Conservation (phyloP, 345 rosid species). For the Euphorbia peplus region DNA sequence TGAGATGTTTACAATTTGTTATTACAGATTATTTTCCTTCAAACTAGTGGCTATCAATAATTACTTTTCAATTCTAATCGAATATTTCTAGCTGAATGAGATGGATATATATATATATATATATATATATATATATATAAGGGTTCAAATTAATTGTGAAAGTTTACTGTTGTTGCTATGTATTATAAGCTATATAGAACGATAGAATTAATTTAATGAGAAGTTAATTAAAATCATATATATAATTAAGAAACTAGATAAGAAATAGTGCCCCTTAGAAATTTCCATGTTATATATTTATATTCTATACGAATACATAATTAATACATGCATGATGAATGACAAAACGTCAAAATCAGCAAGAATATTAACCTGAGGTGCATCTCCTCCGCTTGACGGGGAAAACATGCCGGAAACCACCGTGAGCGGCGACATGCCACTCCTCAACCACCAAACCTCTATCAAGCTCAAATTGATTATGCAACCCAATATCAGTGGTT, state of each 20-base stretch:
- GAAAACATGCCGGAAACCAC: slow-evolving; percentile 52
- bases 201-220: neutral
- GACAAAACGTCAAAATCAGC: slow-evolving; percentile 22
- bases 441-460: slow-evolving; percentile 46
- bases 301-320: neutral
- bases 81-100: too few species aligned
- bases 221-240: too few species aligned
- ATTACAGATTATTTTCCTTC: too few species aligned
- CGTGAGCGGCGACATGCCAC: slow-evolving; percentile 47
- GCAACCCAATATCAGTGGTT: slow-evolving; percentile 34
- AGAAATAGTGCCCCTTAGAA: neutral
- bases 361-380: slow-evolving; percentile 49
- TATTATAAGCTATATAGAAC: neutral
- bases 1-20: too few species aligned
- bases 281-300: neutral
- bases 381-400: slow-evolving; percentile 63
- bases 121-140: too few species aligned
- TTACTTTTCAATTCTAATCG: too few species aligned
- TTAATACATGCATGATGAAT: neutral
- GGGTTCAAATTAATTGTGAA: too few species aligned
- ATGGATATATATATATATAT: too few species aligned
- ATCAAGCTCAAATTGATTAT: slow-evolving; percentile 51
- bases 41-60: too few species aligned
- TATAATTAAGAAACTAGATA: neutral
- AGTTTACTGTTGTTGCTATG: too few species aligned